These are phyloP conservation scores for Coemansia sp. DNA, from an alignment of 192 early-diverging fungal species.

Conservation along the genomic window DNA sequence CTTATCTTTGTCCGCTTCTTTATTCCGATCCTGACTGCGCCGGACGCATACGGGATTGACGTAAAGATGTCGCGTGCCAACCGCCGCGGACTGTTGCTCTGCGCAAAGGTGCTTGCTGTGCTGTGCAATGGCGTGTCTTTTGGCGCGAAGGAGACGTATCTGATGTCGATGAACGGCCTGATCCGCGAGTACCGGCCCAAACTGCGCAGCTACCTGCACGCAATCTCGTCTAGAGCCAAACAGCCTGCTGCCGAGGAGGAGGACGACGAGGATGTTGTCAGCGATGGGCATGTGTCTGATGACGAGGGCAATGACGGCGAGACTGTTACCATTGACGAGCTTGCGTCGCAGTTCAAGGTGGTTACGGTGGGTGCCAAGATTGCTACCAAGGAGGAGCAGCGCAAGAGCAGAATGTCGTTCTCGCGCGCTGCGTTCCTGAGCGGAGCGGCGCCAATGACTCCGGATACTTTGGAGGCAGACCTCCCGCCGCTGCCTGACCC, in stretches of 20 bases:
- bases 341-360: constrained; percentile 43
- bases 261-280: neutral
- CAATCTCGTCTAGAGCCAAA: constrained; percentile 40
- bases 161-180: constrained; percentile 84
- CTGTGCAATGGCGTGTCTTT: constrained; percentile 93
- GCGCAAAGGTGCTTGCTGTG: constrained; percentile 93
- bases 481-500: constrained; percentile 19
- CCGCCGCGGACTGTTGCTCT: constrained; percentile 79
- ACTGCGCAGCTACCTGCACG: constrained; percentile 72
- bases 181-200: constrained; percentile 76
- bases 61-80: constrained; percentile 65
- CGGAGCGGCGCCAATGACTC: constrained; percentile 11
- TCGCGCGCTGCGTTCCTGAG: constrained; percentile 17
- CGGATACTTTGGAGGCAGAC: constrained; percentile 5
- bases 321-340: constrained; percentile 41
- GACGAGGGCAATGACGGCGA: constrained; percentile 13
- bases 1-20: constrained; percentile 94
- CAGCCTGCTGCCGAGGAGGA: neutral
- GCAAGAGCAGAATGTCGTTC: constrained; percentile 45
- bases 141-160: constrained; percentile 88
- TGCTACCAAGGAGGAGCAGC: constrained; percentile 47
- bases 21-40: constrained; percentile 89
- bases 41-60: constrained; percentile 70
- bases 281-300: neutral
- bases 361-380: constrained; percentile 42